Conservation (phyloP, 768 basidiomycete species). For the Rhodocollybia butyracea region DNA sequence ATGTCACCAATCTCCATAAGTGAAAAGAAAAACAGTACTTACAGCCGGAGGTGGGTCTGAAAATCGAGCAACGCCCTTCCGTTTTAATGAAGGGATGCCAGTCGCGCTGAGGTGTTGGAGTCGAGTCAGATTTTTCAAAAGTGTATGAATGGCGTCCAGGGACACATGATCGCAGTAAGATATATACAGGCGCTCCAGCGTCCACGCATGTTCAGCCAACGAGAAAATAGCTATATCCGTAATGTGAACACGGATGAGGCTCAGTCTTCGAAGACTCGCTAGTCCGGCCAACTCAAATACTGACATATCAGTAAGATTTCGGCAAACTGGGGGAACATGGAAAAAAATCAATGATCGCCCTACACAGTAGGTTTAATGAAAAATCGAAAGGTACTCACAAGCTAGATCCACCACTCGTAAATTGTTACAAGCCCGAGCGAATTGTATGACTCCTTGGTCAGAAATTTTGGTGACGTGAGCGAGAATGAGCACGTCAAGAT, state of each 20-base stretch:
- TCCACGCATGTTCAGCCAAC: slow-evolving; percentile 66
- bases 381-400: slow-evolving; percentile 51
- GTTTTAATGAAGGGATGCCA: slow-evolving; percentile 71
- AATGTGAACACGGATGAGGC: slow-evolving; percentile 77
- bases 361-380: not conserved
- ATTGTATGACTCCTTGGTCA: slow-evolving; percentile 63
- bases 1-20: slow-evolving; percentile 7
- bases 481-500: slow-evolving; percentile 77
- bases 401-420: slow-evolving; percentile 84
- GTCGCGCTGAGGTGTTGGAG: slow-evolving; percentile 78
- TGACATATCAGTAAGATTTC: slow-evolving; percentile 79
- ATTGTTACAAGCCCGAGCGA: slow-evolving; percentile 68
- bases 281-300: slow-evolving; percentile 77
- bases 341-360: not conserved
- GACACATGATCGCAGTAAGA: slow-evolving; percentile 84
- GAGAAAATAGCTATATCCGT: slow-evolving; percentile 83
- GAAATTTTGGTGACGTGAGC: slow-evolving; percentile 81
- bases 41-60: slow-evolving; percentile 69
- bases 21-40: slow-evolving; percentile 23
- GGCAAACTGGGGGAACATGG: slow-evolving; percentile 54
- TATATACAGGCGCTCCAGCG: slow-evolving; percentile 78
- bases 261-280: slow-evolving; percentile 67
- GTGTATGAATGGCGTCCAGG: slow-evolving; percentile 68
- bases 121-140: slow-evolving; percentile 55
- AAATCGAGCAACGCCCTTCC: slow-evolving; percentile 70